These are phyloP conservation scores for Starmerella bombi DNA, from an alignment of 805 yeast species.

Conservation along the genomic window DNA sequence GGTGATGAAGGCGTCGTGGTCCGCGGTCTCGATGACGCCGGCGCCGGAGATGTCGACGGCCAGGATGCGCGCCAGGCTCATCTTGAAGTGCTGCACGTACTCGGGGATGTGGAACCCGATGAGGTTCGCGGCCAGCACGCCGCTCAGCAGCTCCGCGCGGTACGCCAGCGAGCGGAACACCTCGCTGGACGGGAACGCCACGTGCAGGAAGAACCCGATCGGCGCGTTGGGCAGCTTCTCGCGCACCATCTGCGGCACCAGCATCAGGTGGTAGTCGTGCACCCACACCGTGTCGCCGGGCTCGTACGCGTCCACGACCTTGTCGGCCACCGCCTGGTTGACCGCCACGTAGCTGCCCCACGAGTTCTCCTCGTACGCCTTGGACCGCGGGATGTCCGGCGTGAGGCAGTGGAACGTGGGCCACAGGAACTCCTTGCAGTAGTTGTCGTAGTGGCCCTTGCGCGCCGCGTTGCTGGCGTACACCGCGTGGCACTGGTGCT, in stretches of 20 bases:
- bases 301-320: conserved; percentile 51
- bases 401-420: conserved; percentile 89
- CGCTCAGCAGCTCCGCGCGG: conserved; percentile 59
- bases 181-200: conserved; percentile 90
- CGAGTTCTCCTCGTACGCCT: conserved; percentile 90
- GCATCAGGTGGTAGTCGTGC: conserved; percentile 82
- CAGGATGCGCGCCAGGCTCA: conserved; percentile 71
- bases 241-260: conserved; percentile 77
- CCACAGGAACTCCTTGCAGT: conserved; percentile 91
- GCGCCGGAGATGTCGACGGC: conserved; percentile 69
- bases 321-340: conserved; percentile 70
- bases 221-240: conserved; percentile 63
- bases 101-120: conserved; percentile 86
- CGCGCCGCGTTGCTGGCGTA: conserved; percentile 66
- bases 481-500: conserved; percentile 44
- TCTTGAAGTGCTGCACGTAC: conserved; percentile 84
- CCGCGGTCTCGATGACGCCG: conserved; percentile 64
- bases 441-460: conserved; percentile 81
- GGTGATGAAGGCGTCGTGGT: conserved; percentile 28
- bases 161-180: conserved; percentile 91
- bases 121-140: conserved; percentile 79
- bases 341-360: conserved; percentile 72
- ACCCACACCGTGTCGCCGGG: conserved; percentile 77
- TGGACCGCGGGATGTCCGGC: conserved; percentile 87
- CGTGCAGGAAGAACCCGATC: conserved; percentile 84